A percentile compares a stretch with the other conserved stretches of the same genome.
These are phyloP conservation scores for Aspergillus eucalypticola DNA, from an alignment of 2,329 filamentous ascomycete species.

Conservation along the genomic window DNA sequence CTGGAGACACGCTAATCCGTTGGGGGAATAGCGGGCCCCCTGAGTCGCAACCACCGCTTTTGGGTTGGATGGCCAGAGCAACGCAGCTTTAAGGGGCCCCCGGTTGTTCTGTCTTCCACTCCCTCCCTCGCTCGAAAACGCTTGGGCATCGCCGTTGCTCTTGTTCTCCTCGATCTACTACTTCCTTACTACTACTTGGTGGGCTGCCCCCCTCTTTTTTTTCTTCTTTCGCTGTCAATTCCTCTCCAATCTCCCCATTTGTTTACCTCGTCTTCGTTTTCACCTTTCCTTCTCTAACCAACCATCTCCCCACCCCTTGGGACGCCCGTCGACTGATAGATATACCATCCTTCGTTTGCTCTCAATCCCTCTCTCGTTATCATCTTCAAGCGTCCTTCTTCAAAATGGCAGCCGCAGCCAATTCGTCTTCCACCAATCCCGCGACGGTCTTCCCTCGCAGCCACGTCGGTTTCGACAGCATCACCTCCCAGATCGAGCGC, in stretches of 20 bases:
- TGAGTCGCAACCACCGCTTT: constrained; percentile 34
- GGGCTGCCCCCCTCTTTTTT: background rate
- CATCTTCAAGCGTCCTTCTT: constrained; percentile 36
- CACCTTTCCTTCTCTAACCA: constrained; percentile 21
- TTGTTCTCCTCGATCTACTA: background rate
- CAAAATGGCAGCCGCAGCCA: constrained; percentile 68
- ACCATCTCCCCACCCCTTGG: background rate
- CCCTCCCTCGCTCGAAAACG: background rate
- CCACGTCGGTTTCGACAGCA: constrained; percentile 99
- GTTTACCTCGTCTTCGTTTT: constrained; percentile 14
- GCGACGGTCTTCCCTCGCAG: constrained; percentile 78
- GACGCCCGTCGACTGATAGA: background rate
- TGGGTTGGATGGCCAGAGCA: constrained; percentile 3
- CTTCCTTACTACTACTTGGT: background rate
- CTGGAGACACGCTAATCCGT: constrained; percentile 34
- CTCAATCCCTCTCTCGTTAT: constrained; percentile 15
- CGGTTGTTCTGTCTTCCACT: background rate
- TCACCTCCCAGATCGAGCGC: constrained; percentile 98
- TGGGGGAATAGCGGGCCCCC: constrained; percentile 37
- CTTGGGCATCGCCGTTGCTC: background rate
- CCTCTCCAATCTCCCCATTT: constrained; percentile 12
- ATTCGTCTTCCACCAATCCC: constrained; percentile 47
- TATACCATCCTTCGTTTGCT: constrained; percentile 6
- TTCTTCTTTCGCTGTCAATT: background rate
- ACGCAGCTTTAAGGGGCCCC: constrained; percentile 1